Percentiles rank a stretch among this genome's conserved stretches.
These are phyloP conservation scores for Coelastrella sp. DNA, from an alignment of 139 green algal genomes.

Conservation along the genomic window DNA sequence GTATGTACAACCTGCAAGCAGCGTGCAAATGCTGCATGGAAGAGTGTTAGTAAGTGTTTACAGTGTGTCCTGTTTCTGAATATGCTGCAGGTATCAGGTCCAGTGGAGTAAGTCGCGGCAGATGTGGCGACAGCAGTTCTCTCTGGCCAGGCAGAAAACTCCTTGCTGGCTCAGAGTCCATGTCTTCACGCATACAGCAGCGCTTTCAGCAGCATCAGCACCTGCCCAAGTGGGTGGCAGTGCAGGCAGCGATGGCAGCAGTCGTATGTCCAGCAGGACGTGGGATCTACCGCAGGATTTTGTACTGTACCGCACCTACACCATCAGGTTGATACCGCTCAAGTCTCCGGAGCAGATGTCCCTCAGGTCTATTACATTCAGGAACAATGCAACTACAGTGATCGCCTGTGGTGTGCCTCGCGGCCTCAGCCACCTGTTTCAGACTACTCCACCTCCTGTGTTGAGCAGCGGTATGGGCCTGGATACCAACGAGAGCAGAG, in stretches of 20 bases:
- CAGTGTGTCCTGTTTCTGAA: background rate
- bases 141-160: background rate
- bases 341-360: conserved; percentile 15
- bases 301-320: conserved; percentile 45
- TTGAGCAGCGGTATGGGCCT: background rate
- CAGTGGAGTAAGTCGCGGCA: background rate
- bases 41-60: no score
- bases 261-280: conserved; percentile 1
- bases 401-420: conserved; percentile 48
- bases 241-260: background rate
- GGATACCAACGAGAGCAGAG: background rate
- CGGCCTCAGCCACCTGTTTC: conserved; percentile 9
- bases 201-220: background rate
- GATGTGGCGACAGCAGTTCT: conserved; percentile 39
- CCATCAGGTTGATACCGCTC: conserved; percentile 37
- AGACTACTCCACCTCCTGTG: no score
- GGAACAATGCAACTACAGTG: conserved; percentile 15
- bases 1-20: no score
- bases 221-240: background rate
- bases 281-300: conserved; percentile 31
- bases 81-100: conserved; percentile 20
- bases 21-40: background rate
- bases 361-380: conserved; percentile 39
- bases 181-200: conserved; percentile 30
- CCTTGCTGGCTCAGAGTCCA: conserved; percentile 49